Conservation (phyloP, 2,329 filamentous ascomycete genomes). For the Lecanicillium sp. region DNA sequence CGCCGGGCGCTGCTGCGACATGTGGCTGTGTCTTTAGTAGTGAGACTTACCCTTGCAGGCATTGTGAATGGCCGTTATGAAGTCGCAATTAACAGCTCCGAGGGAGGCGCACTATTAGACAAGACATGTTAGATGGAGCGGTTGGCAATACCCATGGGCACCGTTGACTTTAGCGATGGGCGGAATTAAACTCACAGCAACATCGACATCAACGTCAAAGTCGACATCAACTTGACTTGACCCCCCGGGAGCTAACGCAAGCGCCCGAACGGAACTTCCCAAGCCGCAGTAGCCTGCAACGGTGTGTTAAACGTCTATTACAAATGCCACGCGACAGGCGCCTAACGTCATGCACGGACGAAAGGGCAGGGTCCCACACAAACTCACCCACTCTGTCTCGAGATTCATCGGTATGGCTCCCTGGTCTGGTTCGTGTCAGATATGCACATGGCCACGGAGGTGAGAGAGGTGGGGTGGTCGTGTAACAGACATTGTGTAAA, state of each 20-base stretch:
- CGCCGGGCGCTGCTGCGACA: no score
- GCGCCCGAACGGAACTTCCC: constrained; percentile 47
- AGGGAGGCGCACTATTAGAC: constrained; percentile 63
- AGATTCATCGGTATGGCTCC: constrained; percentile 22
- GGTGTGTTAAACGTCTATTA: no score
- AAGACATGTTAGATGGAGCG: constrained; percentile 1
- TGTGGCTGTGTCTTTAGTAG: no score
- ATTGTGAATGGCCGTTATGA: constrained; percentile 51
- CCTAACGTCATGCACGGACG: no score
- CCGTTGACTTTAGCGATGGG: no score
- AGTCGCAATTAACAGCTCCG: constrained; percentile 62
- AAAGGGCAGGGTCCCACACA: no score
- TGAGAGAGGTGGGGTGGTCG: no score
- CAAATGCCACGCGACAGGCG: no score
- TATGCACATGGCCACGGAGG: no score
- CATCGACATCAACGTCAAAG: constrained; percentile 62
- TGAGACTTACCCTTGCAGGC: constrained; percentile 43
- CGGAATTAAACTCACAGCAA: constrained; percentile 46
- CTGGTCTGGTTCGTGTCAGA: constrained; percentile 23
- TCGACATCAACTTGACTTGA: constrained; percentile 40
- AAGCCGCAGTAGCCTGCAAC: constrained; percentile 64
- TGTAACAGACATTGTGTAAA: constrained; percentile 78
- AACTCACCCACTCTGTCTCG: constrained; percentile 23
- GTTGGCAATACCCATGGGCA: no score
- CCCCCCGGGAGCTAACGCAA: no score